These are phyloP conservation scores for Teunomyces lycoperdinae DNA, from an alignment of 805 yeast species.

Conservation along the genomic window DNA sequence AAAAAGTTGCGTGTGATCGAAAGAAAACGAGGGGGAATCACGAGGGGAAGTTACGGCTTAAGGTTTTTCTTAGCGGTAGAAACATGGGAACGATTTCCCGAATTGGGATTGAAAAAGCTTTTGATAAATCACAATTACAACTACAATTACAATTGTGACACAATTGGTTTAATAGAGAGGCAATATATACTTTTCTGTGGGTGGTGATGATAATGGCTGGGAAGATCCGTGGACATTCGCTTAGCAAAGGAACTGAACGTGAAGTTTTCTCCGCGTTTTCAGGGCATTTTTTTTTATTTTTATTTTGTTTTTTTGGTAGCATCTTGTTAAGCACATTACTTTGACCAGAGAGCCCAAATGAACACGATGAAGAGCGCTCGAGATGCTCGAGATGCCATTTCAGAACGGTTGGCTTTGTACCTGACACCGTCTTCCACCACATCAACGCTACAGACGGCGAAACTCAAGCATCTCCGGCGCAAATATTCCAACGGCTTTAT, in stretches of 20 bases:
- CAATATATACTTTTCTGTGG: no score
- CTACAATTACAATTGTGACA: no score
- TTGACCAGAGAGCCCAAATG: not conserved
- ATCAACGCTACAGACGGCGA: slow-evolving; percentile 14
- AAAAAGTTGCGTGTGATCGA: not conserved
- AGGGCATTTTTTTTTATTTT: not conserved
- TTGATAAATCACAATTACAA: no score
- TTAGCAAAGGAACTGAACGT: not conserved
- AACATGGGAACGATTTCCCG: no score
- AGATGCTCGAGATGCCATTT: slow-evolving; percentile 29
- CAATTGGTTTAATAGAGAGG: no score
- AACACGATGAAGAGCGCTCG: slow-evolving; percentile 17
- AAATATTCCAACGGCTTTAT: slow-evolving; percentile 16
- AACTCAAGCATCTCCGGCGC: slow-evolving; percentile 27
- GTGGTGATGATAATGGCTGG: not conserved
- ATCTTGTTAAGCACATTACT: not conserved
- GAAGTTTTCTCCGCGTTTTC: slow-evolving; percentile 2
- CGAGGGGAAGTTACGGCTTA: no score
- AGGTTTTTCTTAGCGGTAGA: no score
- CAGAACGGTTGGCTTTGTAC: slow-evolving; percentile 31
- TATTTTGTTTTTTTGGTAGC: not conserved
- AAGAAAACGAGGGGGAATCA: no score
- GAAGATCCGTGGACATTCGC: not conserved
- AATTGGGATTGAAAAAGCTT: no score
- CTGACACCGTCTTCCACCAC: slow-evolving; percentile 20